These are phyloP conservation scores for Mortierella alpina DNA, from an alignment of 192 early-diverging fungal species.

Conservation along the genomic window DNA sequence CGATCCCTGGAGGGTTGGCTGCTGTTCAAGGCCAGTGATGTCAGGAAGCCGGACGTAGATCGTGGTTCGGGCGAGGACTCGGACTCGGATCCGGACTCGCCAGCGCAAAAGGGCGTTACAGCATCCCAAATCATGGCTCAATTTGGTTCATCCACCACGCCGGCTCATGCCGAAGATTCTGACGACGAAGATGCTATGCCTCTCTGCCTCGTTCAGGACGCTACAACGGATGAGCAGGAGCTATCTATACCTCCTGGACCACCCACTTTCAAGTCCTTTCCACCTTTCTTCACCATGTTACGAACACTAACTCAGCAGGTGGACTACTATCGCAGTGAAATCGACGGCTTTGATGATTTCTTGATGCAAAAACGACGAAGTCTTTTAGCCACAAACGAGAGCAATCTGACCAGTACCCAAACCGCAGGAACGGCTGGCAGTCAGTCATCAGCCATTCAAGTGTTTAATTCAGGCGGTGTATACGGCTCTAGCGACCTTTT, in stretches of 20 bases:
- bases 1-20: conserved; percentile 81
- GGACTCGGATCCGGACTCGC: not conserved
- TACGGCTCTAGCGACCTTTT: conserved; percentile 2
- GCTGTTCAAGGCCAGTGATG: conserved; percentile 62
- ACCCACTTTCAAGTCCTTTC: conserved; percentile 63
- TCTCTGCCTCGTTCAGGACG: conserved; percentile 2
- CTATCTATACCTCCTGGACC: conserved; percentile 27
- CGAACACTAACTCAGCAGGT: conserved; percentile 73
- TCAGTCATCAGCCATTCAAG: too few relatives aligned
- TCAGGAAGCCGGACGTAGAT: conserved; percentile 30
- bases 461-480: too few relatives aligned
- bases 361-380: conserved; percentile 64
- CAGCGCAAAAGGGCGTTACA: not conserved
- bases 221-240: conserved; percentile 4
- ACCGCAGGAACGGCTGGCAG: conserved; percentile 8
- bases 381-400: conserved; percentile 60
- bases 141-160: not conserved
- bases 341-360: conserved; percentile 69
- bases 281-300: conserved; percentile 74
- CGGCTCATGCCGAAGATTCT: conserved; percentile 11
- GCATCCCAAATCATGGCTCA: not conserved
- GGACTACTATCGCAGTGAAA: conserved; percentile 67
- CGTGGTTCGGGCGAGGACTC: conserved; percentile 52
- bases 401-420: conserved; percentile 36
- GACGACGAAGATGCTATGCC: conserved; percentile 54